A percentile compares a stretch with the other conserved stretches of the same genome.
phyloP scores from a whole-genome alignment of 208 protist species.

The Leishmania tarentolae region DNA sequence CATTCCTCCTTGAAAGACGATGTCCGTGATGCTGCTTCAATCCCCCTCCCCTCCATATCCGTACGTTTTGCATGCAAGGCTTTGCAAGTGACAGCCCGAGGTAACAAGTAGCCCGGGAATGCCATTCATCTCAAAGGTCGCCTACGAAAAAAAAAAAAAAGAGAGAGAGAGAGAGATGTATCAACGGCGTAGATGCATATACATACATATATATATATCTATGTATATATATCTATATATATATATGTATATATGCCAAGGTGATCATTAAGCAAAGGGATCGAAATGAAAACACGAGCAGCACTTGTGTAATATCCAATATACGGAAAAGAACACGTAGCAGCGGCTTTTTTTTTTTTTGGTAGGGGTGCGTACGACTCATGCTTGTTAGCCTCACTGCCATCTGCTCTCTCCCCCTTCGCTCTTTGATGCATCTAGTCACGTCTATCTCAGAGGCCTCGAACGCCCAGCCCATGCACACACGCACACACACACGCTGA shows the following conservation, averaged over 20 bases:
- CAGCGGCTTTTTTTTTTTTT: neutral
- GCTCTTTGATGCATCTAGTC: neutral
- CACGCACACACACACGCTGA: neutral
- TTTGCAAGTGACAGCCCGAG: neutral
- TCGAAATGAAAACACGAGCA: neutral
- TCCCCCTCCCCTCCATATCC: neutral
- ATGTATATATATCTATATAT: too few species aligned
- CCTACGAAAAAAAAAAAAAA: neutral
- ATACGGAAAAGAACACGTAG: neutral
- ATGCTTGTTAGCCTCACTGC: neutral
- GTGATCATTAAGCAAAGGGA: neutral
- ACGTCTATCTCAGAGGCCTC: neutral
- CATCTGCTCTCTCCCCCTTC: neutral
- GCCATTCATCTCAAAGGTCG: neutral
- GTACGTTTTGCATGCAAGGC: neutral
- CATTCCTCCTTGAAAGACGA: neutral
- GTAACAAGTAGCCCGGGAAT: neutral
- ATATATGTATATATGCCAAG: too few species aligned
- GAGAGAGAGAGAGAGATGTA: neutral
- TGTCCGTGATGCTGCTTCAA: slow-evolving; percentile 10
- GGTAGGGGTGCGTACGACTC: neutral
- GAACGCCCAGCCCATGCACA: neutral
- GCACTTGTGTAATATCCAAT: neutral
- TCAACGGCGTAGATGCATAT: neutral
- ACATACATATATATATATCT: too few species aligned